These are phyloP conservation scores for Coprinopsis strossmayeri DNA, from an alignment of 768 basidiomycete genomes.

Conservation along the genomic window DNA sequence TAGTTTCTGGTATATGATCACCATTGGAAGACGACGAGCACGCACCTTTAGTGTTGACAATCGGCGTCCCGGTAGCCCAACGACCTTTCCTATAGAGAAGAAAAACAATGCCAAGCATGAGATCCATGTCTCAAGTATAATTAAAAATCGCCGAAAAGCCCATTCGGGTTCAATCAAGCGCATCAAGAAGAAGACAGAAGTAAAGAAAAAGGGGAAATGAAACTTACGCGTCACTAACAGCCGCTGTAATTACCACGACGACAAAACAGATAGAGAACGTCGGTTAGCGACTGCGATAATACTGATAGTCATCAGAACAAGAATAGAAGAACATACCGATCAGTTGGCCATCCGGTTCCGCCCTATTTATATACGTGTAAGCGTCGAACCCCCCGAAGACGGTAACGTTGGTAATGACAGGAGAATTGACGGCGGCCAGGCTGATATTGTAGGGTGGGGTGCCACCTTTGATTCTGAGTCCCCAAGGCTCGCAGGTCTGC, in stretches of 20 bases:
- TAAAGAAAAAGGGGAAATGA: no score
- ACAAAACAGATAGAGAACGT: not conserved
- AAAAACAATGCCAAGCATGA: not conserved
- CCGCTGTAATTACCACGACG: not conserved
- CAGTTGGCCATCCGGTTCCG: conserved; percentile 26
- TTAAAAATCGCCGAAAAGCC: not conserved
- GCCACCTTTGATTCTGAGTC: conserved; percentile 36
- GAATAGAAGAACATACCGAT: conserved; percentile 15
- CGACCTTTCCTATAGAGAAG: conserved; percentile 28
- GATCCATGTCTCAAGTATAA: not conserved
- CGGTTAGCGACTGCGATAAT: not conserved
- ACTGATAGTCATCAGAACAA: not conserved
- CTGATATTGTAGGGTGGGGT: conserved; percentile 38
- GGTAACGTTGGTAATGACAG: conserved; percentile 35
- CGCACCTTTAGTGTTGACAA: conserved; percentile 24
- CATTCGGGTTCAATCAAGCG: no score
- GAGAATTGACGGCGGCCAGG: conserved; percentile 29
- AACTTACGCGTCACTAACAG: not conserved
- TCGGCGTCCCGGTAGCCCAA: conserved; percentile 28
- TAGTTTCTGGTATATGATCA: no score
- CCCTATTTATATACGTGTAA: conserved; percentile 38
- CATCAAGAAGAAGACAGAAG: no score
- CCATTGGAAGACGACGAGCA: not conserved
- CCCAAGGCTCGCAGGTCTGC: conserved; percentile 41
- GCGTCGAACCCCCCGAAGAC: conserved; percentile 28